Conservation (phyloP, 345 rosid species). For the Pistacia atlantica region DNA sequence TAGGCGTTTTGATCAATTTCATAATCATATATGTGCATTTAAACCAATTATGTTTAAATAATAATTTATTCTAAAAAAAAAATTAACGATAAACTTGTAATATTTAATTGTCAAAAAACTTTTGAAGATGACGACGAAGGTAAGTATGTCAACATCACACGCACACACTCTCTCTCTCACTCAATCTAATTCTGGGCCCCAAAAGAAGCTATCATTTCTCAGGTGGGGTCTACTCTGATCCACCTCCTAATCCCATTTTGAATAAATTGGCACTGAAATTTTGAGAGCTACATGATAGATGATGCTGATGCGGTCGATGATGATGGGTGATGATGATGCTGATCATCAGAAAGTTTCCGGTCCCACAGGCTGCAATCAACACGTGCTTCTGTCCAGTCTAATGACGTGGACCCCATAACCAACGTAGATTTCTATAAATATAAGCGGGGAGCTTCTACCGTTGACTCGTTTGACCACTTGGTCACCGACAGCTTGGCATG, state of each 20-base stretch:
- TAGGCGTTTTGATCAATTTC: too few species aligned
- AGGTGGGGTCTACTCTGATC: slow-evolving; percentile 12
- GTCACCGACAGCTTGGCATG: slow-evolving; percentile 33
- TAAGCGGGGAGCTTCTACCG: background rate
- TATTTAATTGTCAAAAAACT: too few species aligned
- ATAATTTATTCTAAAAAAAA: too few species aligned
- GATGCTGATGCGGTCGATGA: background rate
- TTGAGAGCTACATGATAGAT: background rate
- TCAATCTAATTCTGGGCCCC: slow-evolving; percentile 6
- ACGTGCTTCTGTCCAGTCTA: slow-evolving; percentile 58
- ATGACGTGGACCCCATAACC: slow-evolving; percentile 41
- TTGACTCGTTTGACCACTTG: slow-evolving; percentile 28
- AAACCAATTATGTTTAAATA: too few species aligned
- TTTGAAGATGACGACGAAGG: too few species aligned
- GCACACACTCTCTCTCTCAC: slow-evolving; percentile 1
- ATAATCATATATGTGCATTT: too few species aligned
- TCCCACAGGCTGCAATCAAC: slow-evolving; percentile 40
- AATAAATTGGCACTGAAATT: slow-evolving; percentile 32
- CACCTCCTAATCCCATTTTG: slow-evolving; percentile 2
- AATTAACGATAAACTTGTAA: too few species aligned
- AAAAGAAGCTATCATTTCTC: slow-evolving; percentile 2
- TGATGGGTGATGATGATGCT: slow-evolving; percentile 16
- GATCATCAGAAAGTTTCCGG: slow-evolving; percentile 12
- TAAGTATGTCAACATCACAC: too few species aligned
- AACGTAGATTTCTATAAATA: slow-evolving; percentile 18